Evolutionary conservation across 2,329 filamentous ascomycete genomes (phyloP).

Genomic region (Fusarium annulatum): DNA sequence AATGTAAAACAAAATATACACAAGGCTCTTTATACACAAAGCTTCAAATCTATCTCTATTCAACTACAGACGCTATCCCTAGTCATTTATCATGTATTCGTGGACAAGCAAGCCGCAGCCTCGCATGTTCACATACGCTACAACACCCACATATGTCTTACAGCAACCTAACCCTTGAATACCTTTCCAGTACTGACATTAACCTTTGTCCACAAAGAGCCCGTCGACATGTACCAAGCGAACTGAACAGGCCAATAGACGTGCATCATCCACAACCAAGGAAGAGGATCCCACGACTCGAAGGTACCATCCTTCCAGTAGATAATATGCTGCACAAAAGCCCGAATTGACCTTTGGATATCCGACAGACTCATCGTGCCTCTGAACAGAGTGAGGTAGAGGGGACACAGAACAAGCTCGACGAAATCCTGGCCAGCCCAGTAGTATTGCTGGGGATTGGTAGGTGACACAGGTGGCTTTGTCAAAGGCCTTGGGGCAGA

Average conservation of each 20-base stretch:
- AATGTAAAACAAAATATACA: rapidly evolving
- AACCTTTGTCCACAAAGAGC: slow-evolving; percentile 68
- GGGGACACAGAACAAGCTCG: slow-evolving; percentile 58
- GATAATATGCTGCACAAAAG: slow-evolving; percentile 52
- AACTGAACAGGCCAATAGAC: slow-evolving; percentile 67
- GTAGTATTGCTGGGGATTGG: slow-evolving; percentile 56
- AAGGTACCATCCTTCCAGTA: slow-evolving; percentile 68
- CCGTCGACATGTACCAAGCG: slow-evolving; percentile 53
- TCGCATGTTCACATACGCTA: neutral
- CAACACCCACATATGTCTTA: neutral
- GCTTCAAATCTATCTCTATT: rapidly evolving
- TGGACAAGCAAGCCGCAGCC: rapidly evolving
- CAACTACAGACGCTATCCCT: neutral
- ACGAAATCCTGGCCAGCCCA: slow-evolving; percentile 77
- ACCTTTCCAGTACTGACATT: slow-evolving; percentile 71
- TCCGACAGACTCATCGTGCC: slow-evolving; percentile 38
- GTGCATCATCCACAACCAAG: slow-evolving; percentile 67
- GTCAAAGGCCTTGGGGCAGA: slow-evolving; percentile 2
- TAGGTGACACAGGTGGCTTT: slow-evolving; percentile 39
- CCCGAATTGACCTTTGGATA: slow-evolving; percentile 37
- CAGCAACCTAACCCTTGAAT: slow-evolving; percentile 31
- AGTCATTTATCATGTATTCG: neutral
- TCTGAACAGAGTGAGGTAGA: slow-evolving; percentile 49
- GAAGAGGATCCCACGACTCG: slow-evolving; percentile 65
- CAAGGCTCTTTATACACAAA: neutral